Evolutionary conservation across 148 eudicot species (phyloP).

Genomic region (Amaranthus palmeri): DNA sequence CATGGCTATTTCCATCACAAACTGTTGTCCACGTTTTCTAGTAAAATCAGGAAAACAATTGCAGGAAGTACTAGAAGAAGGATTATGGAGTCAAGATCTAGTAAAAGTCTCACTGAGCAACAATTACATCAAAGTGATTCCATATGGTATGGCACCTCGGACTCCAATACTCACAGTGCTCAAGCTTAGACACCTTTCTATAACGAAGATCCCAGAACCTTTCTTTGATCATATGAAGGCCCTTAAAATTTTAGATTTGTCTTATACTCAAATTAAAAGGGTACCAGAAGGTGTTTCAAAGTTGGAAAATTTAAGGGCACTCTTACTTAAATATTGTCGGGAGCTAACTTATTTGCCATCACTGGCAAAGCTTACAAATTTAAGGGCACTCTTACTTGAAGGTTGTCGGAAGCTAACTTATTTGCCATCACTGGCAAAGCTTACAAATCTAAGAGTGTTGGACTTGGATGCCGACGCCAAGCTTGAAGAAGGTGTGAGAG

Average conservation of each 20-base stretch:
- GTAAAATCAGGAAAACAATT: constrained; percentile 15
- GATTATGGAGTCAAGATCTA: constrained; percentile 27
- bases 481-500: not conserved
- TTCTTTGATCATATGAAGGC: constrained; percentile 19
- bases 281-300: constrained; percentile 19
- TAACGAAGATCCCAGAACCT: constrained; percentile 12
- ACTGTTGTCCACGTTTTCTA: constrained; percentile 13
- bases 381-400: too few relatives aligned
- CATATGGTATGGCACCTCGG: not conserved
- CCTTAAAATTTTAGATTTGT: constrained; percentile 30
- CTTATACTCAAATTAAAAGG: constrained; percentile 14
- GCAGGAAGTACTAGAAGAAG: constrained; percentile 13
- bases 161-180: constrained; percentile 23
- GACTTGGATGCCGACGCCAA: not conserved
- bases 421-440: too few relatives aligned
- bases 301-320: constrained; percentile 19
- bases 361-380: too few relatives aligned
- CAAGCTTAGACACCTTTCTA: constrained; percentile 8
- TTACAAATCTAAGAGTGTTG: constrained; percentile 11
- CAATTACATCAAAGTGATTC: constrained; percentile 12
- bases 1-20: constrained; percentile 3
- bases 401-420: too few relatives aligned
- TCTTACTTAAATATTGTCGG: not conserved
- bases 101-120: constrained; percentile 25
- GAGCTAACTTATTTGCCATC: constrained; percentile 8